Percentiles rank a stretch among this genome's conserved stretches.
Conservation (phyloP, 1,284 basidiomycete genomes). For the Rhodotorula sp. region DNA sequence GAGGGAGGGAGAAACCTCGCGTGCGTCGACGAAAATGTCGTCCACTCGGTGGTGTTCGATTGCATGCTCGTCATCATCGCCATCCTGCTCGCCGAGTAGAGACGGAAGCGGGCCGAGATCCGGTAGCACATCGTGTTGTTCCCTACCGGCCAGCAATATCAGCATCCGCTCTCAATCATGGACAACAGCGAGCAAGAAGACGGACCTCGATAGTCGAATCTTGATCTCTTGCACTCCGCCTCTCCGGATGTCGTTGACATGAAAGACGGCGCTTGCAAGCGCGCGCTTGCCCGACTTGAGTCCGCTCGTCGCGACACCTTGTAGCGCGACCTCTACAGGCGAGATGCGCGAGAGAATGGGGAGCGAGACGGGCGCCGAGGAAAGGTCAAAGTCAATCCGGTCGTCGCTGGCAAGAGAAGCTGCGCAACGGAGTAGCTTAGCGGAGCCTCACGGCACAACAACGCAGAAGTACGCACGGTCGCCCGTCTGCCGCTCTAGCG, state of each 20-base stretch:
- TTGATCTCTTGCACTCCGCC: neutral
- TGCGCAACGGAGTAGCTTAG: neutral
- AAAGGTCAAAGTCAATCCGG: neutral
- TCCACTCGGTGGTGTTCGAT: too few relatives aligned
- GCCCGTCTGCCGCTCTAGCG: neutral
- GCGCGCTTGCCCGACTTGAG: neutral
- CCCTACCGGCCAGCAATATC: neutral
- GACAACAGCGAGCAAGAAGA: too few relatives aligned
- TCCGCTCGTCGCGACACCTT: neutral
- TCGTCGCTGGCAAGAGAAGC: neutral
- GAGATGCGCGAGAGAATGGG: slow-evolving; percentile 9
- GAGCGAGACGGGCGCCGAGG: neutral
- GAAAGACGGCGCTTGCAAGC: neutral
- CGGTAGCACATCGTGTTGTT: neutral
- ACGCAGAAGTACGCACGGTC: neutral
- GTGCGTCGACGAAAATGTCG: neutral
- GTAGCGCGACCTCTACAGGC: neutral
- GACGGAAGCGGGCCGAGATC: neutral
- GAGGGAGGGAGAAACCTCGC: neutral
- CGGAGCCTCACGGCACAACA: neutral
- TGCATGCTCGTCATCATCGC: neutral
- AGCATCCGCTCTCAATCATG: neutral
- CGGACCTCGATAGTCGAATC: neutral
- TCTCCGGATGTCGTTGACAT: slow-evolving; percentile 2
- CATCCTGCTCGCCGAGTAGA: neutral